Percentiles rank a stretch among this genome's conserved stretches.
These are phyloP conservation scores for Cystobasidium tubakii DNA, from an alignment of 768 basidiomycete species.

Conservation along the genomic window DNA sequence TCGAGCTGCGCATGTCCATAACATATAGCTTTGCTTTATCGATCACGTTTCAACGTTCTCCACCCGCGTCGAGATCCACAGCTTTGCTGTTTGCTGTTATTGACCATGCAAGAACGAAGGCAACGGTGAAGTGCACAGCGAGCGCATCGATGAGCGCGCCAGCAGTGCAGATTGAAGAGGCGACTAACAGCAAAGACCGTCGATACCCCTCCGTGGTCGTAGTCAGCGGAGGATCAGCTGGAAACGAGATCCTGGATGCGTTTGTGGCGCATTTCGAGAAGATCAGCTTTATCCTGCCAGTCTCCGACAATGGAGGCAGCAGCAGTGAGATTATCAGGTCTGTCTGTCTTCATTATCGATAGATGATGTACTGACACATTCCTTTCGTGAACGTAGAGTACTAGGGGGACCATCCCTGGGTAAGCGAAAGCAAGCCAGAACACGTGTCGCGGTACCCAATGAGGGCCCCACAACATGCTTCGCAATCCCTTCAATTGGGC, in stretches of 20 bases:
- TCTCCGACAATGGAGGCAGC: conserved; percentile 92
- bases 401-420: conserved; percentile 16
- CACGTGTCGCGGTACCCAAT: conserved; percentile 45
- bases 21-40: too few relatives aligned
- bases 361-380: conserved; percentile 58
- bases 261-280: conserved; percentile 55
- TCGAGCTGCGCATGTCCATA: too few relatives aligned
- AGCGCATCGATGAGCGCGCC: not conserved
- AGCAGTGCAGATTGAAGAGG: not conserved
- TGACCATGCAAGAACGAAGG: too few relatives aligned
- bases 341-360: not conserved
- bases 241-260: conserved; percentile 80
- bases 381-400: conserved; percentile 48
- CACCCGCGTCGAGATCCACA: too few relatives aligned
- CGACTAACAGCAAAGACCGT: not conserved
- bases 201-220: conserved; percentile 59
- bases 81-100: not conserved
- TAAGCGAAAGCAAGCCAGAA: not conserved
- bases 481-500: not conserved
- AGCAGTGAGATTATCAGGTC: conserved; percentile 60
- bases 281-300: conserved; percentile 78
- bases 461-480: conserved; percentile 55
- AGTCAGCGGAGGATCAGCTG: conserved; percentile 89
- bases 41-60: too few relatives aligned
- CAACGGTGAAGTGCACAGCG: too few relatives aligned